Evolutionary conservation across 2,329 filamentous ascomycete genomes (phyloP).

Genomic region (Juglanconis juglandina): DNA sequence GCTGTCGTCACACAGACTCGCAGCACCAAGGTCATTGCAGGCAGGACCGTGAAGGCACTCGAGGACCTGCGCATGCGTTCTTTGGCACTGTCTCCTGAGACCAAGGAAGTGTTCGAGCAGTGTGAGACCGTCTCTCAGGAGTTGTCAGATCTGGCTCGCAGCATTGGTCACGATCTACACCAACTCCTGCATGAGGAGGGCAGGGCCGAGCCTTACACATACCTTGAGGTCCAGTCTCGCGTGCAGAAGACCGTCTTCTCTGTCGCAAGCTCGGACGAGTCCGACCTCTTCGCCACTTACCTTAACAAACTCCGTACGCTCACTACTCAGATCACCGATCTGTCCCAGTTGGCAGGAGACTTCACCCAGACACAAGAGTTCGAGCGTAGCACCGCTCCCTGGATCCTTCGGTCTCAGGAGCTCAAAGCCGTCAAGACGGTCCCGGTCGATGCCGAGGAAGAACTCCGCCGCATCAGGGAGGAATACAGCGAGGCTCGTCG

Average conservation of each 20-base stretch:
- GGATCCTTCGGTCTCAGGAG: slow-evolving; percentile 77
- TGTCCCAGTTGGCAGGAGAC: slow-evolving; percentile 67
- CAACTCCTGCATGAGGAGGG: slow-evolving; percentile 68
- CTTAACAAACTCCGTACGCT: slow-evolving; percentile 63
- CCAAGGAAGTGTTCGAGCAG: slow-evolving; percentile 65
- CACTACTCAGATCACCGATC: slow-evolving; percentile 62
- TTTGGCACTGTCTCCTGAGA: slow-evolving; percentile 67
- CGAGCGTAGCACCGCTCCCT: slow-evolving; percentile 71
- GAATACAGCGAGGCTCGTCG: slow-evolving; percentile 76
- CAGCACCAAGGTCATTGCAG: slow-evolving; percentile 77
- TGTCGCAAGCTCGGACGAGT: slow-evolving; percentile 54
- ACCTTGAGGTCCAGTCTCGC: slow-evolving; percentile 62
- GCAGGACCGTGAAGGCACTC: slow-evolving; percentile 72
- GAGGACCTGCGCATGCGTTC: slow-evolving; percentile 75
- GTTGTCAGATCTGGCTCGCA: slow-evolving; percentile 63
- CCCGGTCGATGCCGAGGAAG: slow-evolving; percentile 79
- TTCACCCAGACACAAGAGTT: slow-evolving; percentile 75
- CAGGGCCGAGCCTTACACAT: slow-evolving; percentile 62
- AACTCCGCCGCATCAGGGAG: slow-evolving; percentile 75
- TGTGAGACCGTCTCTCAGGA: slow-evolving; percentile 63
- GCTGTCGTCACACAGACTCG: slow-evolving; percentile 70
- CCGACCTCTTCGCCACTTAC: slow-evolving; percentile 69
- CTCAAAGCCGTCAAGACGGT: slow-evolving; percentile 78
- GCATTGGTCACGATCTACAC: slow-evolving; percentile 65
- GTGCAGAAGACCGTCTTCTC: slow-evolving; percentile 55